Evolutionary conservation across 352 stramenopile species (phyloP).

Genomic region (Phytopythium litorale): DNA sequence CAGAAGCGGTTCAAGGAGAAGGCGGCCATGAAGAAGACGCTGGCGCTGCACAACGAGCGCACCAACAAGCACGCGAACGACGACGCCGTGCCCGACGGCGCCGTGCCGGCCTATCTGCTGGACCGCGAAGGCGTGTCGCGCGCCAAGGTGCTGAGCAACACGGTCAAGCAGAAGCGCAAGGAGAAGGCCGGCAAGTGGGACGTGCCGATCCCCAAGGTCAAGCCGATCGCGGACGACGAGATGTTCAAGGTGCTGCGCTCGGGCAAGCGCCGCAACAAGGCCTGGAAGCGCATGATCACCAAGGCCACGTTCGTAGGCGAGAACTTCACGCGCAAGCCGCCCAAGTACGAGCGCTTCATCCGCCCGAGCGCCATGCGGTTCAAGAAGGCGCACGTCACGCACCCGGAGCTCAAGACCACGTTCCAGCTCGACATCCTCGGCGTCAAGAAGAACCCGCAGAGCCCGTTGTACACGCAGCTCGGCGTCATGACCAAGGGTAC

Average conservation of each 20-base stretch:
- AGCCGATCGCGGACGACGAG: slow-evolving; percentile 99
- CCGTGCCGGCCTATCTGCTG: slow-evolving; percentile 98
- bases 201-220: slow-evolving; percentile 98
- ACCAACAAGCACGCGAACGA: slow-evolving; percentile 99
- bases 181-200: slow-evolving; percentile 99
- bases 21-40: slow-evolving; percentile 99
- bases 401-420: slow-evolving; percentile 99
- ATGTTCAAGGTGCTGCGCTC: slow-evolving; percentile 99
- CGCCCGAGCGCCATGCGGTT: slow-evolving; percentile 98
- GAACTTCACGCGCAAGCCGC: slow-evolving; percentile 99
- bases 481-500: slow-evolving; percentile 99
- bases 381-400: slow-evolving; percentile 99
- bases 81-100: slow-evolving; percentile 95
- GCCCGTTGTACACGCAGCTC: slow-evolving; percentile 95
- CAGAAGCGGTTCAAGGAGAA: slow-evolving; percentile 99
- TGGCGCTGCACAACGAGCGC: slow-evolving; percentile 98
- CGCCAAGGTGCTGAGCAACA: slow-evolving; percentile 99
- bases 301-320: slow-evolving; percentile 99
- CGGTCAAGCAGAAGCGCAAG: slow-evolving; percentile 99
- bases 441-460: slow-evolving; percentile 99
- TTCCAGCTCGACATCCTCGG: slow-evolving; percentile 99
- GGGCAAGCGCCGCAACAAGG: slow-evolving; percentile 95
- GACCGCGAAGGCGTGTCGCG: slow-evolving; percentile 98
- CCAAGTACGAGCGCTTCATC: slow-evolving; percentile 99
- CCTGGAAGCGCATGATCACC: slow-evolving; percentile 89